Conservation (phyloP, 352 stramenopile genomes). For the Globisporangium polare region DNA sequence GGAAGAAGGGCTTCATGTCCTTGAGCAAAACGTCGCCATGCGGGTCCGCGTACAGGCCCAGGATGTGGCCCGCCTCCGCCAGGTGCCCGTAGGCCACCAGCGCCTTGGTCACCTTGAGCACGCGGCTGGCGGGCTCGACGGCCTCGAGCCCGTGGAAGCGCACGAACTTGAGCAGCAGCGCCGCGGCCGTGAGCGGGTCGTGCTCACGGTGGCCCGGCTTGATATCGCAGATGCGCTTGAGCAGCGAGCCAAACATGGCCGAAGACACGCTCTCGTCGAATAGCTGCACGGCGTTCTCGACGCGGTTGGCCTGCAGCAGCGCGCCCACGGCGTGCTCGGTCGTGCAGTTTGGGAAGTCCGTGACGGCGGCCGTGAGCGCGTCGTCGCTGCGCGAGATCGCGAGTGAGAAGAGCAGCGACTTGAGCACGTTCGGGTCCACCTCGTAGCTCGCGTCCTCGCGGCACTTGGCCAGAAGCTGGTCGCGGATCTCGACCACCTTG, state of each 20-base stretch:
- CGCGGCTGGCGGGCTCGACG: constrained; percentile 29
- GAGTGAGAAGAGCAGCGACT: constrained; percentile 63
- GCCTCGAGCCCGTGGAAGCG: constrained; percentile 38
- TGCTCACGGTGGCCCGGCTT: constrained; percentile 14
- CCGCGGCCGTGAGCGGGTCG: constrained; percentile 36
- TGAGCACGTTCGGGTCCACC: constrained; percentile 48
- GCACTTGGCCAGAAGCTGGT: constrained; percentile 21
- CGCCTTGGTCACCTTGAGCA: constrained; percentile 45
- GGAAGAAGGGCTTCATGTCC: constrained; percentile 51
- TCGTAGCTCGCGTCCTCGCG: constrained; percentile 14
- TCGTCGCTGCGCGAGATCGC: constrained; percentile 53
- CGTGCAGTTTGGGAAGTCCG: constrained; percentile 38
- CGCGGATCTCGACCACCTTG: constrained; percentile 52
- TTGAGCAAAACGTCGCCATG: constrained; percentile 39
- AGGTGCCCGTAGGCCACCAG: constrained; percentile 42
- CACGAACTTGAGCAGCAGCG: constrained; percentile 56
- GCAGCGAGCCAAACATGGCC: constrained; percentile 28
- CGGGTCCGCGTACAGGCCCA: constrained; percentile 39
- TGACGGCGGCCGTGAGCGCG: constrained; percentile 29
- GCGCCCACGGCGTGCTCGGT: constrained; percentile 33
- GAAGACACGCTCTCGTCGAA: constrained; percentile 34
- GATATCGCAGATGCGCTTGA: constrained; percentile 35
- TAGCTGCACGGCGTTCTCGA: constrained; percentile 44
- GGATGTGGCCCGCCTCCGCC: constrained; percentile 42
- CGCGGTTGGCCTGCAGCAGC: constrained; percentile 20